Conservation (phyloP, 805 yeast genomes). For the Debaryomyces castellii region DNA sequence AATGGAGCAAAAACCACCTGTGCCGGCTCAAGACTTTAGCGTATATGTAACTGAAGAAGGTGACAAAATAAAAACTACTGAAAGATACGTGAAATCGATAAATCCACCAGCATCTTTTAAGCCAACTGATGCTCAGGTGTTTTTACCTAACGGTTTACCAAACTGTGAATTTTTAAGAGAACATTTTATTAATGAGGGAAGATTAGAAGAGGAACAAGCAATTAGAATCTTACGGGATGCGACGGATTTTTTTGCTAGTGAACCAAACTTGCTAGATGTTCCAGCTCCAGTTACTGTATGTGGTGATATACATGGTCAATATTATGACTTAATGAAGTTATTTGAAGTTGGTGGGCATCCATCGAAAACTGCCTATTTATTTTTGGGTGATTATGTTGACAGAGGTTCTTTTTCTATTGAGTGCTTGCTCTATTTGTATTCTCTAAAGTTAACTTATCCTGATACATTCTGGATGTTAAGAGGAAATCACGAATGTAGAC, state of each 20-base stretch:
- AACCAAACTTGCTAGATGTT: slow-evolving; percentile 77
- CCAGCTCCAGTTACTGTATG: slow-evolving; percentile 95
- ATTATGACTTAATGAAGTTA: slow-evolving; percentile 81
- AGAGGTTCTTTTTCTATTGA: slow-evolving; percentile 91
- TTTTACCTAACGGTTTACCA: slow-evolving; percentile 63
- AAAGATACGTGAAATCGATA: slow-evolving; percentile 56
- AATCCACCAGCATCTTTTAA: slow-evolving; percentile 62
- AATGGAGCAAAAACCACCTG: slow-evolving; percentile 42
- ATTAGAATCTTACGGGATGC: slow-evolving; percentile 64
- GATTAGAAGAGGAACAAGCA: slow-evolving; percentile 71
- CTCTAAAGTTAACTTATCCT: slow-evolving; percentile 77
- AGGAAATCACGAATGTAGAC: slow-evolving; percentile 95
- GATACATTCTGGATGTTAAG: slow-evolving; percentile 75
- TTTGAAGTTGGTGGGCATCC: slow-evolving; percentile 96
- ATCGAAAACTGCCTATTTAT: slow-evolving; percentile 67
- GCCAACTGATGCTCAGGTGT: slow-evolving; percentile 72
- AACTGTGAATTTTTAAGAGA: slow-evolving; percentile 66
- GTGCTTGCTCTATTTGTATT: slow-evolving; percentile 69
- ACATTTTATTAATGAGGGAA: slow-evolving; percentile 80
- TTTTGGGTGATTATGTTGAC: slow-evolving; percentile 94
- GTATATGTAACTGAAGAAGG: slow-evolving; percentile 59
- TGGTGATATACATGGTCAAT: slow-evolving; percentile 98
- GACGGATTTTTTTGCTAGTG: slow-evolving; percentile 58
- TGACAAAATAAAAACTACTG: slow-evolving; percentile 51
- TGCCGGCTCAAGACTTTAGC: slow-evolving; percentile 37